A percentile compares a stretch with the other conserved stretches of the same genome.
Evolutionary conservation across 768 basidiomycete genomes (phyloP).

Genomic region (Lactarius hengduanensis): DNA sequence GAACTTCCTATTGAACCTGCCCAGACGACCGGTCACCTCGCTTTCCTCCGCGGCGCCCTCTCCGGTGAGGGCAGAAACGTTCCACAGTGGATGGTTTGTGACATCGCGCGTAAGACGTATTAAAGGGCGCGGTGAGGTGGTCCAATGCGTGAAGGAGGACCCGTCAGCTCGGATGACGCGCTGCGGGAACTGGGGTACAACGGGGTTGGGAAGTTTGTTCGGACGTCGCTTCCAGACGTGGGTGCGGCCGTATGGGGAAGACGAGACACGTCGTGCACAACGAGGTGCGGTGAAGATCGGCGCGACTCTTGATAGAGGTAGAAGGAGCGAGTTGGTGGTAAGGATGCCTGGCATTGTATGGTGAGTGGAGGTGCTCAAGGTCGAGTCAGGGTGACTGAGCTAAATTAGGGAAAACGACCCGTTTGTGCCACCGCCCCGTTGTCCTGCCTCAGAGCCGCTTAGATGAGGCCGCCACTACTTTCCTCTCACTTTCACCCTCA

Average conservation of each 20-base stretch:
- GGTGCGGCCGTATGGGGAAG: slow-evolving; percentile 79
- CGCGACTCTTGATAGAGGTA: background rate
- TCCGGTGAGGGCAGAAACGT: slow-evolving; percentile 52
- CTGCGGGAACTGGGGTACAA: slow-evolving; percentile 86
- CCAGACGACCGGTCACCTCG: slow-evolving; percentile 71
- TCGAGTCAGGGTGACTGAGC: background rate
- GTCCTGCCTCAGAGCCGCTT: background rate
- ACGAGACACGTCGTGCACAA: slow-evolving; percentile 49
- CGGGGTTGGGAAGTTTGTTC: slow-evolving; percentile 71
- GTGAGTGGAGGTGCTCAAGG: background rate
- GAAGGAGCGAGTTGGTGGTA: background rate
- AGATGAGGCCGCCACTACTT: background rate
- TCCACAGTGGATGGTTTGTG: slow-evolving; percentile 88
- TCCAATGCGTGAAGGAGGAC: slow-evolving; percentile 83
- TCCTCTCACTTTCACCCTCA: slow-evolving; percentile 6
- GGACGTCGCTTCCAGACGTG: slow-evolving; percentile 76
- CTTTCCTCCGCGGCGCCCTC: slow-evolving; percentile 60
- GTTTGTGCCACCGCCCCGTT: background rate
- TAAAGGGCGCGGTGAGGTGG: slow-evolving; percentile 78
- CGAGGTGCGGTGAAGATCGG: background rate
- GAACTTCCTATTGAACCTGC: slow-evolving; percentile 76
- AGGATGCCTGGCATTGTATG: slow-evolving; percentile 3
- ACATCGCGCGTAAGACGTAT: slow-evolving; percentile 82
- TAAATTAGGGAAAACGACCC: background rate
- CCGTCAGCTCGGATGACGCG: slow-evolving; percentile 85